Base-by-base conservation (phyloP, 345 rosid species). In the Populus simonii region DNA sequence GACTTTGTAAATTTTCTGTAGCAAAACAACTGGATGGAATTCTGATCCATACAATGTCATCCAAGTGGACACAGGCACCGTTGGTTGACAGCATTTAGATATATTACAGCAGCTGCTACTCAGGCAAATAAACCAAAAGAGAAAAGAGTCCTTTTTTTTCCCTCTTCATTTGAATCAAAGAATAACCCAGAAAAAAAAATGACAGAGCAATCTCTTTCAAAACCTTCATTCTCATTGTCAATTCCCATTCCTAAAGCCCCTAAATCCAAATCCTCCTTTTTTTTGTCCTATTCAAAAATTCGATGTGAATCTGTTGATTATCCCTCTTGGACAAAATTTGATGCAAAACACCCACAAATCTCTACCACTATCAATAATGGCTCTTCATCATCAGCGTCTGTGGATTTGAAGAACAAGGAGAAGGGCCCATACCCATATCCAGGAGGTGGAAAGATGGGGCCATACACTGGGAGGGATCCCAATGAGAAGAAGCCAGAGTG, bases 401-500 rank as follows among this genome's bases (percentile, higher is more conserved):
- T 11, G 6, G 66, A 35, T 6, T 23, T 10, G 55, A 65, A 74
- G 36, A 43, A 53, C 35, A 55, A 13, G 29, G 84, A 76, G 72
- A 80, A 82, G 8, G 87, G 83, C 38, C 86, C 89, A 3, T 86
- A 89, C 84, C 92, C 92, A n/a, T 57, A 57, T n/a, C 63, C 63
- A n/a, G 63, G 63, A n/a, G 88, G 86, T 76, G 78, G 84, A 41
- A 87, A 66, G 79, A 75, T 84, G 90, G 94, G 94, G 7, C 90
- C 93, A 8, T 86, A 79, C 81, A 94, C 97, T 2, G 95, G 99
- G 13, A 90, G 98, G 73, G 97, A 93, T 81, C 97, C 96, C 27
- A 85, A 86, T 68, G 91, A 84, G 82, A 96, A 91, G 88, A 96
- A 91, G 74, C 97, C 99, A 8, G 83, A 66, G 41, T 96, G 98